These are phyloP conservation scores for Neurospora sp. DNA, from an alignment of 495 filamentous ascomycete genomes.

Conservation along the genomic window DNA sequence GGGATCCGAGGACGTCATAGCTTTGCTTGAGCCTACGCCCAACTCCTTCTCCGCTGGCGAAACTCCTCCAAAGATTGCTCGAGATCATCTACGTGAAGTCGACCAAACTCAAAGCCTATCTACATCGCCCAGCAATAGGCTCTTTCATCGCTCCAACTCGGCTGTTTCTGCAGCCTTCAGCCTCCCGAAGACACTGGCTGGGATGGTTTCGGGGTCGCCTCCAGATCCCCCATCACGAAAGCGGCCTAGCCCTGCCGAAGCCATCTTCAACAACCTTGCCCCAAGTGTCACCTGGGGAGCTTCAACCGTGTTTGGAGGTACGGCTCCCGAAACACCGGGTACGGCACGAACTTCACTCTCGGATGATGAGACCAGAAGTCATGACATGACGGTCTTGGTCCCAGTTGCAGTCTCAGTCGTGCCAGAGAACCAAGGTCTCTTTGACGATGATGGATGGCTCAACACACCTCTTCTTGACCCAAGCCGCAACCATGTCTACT, in stretches of 20 bases:
- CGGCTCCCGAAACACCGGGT: conserved; percentile 28
- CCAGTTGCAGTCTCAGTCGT: conserved; percentile 48
- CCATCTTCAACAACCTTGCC: conserved; percentile 49
- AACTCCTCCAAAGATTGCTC: conserved; percentile 49
- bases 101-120: conserved; percentile 52
- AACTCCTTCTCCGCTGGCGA: conserved; percentile 51
- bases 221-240: conserved; percentile 51
- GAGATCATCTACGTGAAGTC: conserved; percentile 23
- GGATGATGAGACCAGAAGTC: conserved; percentile 32
- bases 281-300: conserved; percentile 57
- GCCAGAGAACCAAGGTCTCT: conserved; percentile 66
- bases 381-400: conserved; percentile 30
- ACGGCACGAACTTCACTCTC: conserved; percentile 37
- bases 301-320: conserved; percentile 46
- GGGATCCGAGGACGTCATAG: conserved; percentile 45
- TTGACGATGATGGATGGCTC: conserved; percentile 67
- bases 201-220: conserved; percentile 60
- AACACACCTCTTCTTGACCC: conserved; percentile 60
- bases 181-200: conserved; percentile 61
- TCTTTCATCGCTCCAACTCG: conserved; percentile 42
- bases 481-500: conserved; percentile 48
- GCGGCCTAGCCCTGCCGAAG: conserved; percentile 57
- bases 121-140: conserved; percentile 57
- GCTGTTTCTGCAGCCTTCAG: conserved; percentile 56
- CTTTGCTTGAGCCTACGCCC: conserved; percentile 38